Percentiles rank a stretch among this genome's conserved stretches.
These are phyloP conservation scores for Tolypocladium pustulatum DNA, from an alignment of 2,329 filamentous ascomycete genomes.

Conservation along the genomic window DNA sequence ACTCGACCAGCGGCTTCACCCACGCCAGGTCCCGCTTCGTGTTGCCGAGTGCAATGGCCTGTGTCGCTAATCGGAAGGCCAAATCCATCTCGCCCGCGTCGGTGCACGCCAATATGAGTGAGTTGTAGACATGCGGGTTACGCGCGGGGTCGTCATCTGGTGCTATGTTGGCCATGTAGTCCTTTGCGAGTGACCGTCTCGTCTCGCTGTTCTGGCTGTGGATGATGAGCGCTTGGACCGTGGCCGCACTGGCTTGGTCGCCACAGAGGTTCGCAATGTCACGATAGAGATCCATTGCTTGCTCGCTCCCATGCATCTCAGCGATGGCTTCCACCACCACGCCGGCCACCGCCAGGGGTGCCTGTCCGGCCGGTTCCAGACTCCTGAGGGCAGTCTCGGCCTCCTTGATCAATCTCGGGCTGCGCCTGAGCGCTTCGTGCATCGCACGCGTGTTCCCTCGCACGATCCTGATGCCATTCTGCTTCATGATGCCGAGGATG, in stretches of 20 bases:
- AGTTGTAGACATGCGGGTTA: slow-evolving; percentile 9
- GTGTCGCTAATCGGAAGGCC: slow-evolving; percentile 20
- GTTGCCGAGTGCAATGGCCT: slow-evolving; percentile 4
- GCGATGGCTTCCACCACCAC: slow-evolving; percentile 24
- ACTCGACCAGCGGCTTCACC: slow-evolving; percentile 16
- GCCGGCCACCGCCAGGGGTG: slow-evolving; percentile 25
- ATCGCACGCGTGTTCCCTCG: slow-evolving; percentile 55
- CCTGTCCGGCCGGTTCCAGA: slow-evolving; percentile 27
- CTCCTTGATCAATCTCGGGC: slow-evolving; percentile 32
- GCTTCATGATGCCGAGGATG: slow-evolving; percentile 63
- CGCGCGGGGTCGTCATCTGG: slow-evolving; percentile 6
- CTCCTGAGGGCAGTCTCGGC: slow-evolving; percentile 47
- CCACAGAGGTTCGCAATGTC: slow-evolving; percentile 17
- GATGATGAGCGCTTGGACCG: slow-evolving; percentile 19
- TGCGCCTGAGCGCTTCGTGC: slow-evolving; percentile 40
- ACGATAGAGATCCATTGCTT: slow-evolving; percentile 21
- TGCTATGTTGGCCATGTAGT: slow-evolving; percentile 16
- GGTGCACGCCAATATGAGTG: slow-evolving; percentile 19
- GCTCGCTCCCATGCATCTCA: slow-evolving; percentile 15
- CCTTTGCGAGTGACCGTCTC: slow-evolving; percentile 14
- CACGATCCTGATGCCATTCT: slow-evolving; percentile 36
- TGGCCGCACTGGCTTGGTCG: slow-evolving; percentile 12
- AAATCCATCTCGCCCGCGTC: slow-evolving; percentile 19
- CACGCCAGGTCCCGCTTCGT: slow-evolving; percentile 11
- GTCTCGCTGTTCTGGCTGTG: slow-evolving; percentile 15